phyloP scores from a whole-genome alignment of 257 asterid species.

The Lycium barbarum region DNA sequence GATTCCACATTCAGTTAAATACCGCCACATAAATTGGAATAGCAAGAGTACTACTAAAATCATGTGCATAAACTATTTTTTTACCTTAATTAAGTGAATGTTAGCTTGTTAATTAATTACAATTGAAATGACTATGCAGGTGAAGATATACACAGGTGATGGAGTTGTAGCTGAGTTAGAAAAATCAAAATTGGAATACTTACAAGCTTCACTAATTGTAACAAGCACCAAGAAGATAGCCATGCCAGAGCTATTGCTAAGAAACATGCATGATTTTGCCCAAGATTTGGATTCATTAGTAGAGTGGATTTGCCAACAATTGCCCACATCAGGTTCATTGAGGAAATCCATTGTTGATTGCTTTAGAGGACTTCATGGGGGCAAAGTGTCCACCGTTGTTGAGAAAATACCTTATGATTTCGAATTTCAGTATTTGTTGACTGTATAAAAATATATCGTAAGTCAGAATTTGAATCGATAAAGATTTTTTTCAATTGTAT shows the following conservation, averaged over 20 bases:
- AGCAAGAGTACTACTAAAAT: background rate
- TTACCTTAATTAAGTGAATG: background rate
- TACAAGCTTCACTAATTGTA: constrained; percentile 82
- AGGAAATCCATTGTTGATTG: constrained; percentile 82
- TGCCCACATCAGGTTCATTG: constrained; percentile 76
- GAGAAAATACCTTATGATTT: constrained; percentile 83
- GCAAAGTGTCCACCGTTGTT: constrained; percentile 53
- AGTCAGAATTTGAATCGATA: background rate
- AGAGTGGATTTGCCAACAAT: constrained; percentile 81
- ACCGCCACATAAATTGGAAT: background rate
- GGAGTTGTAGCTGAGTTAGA: constrained; percentile 74
- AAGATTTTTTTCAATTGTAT: background rate
- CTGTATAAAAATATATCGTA: background rate
- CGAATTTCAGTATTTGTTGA: constrained; percentile 79
- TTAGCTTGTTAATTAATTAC: background rate
- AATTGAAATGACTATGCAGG: constrained; percentile 42
- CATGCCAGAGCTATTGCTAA: constrained; percentile 75
- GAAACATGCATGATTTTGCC: constrained; percentile 69
- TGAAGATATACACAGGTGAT: constrained; percentile 79
- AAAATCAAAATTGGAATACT: constrained; percentile 73
- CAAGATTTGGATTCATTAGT: constrained; percentile 58
- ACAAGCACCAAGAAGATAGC: constrained; percentile 59
- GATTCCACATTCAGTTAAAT: too few species aligned
- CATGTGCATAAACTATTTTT: background rate
- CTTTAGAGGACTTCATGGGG: constrained; percentile 50